phyloP scores from a whole-genome alignment of 2,329 filamentous ascomycete genomes.

The Alternaria solani region DNA sequence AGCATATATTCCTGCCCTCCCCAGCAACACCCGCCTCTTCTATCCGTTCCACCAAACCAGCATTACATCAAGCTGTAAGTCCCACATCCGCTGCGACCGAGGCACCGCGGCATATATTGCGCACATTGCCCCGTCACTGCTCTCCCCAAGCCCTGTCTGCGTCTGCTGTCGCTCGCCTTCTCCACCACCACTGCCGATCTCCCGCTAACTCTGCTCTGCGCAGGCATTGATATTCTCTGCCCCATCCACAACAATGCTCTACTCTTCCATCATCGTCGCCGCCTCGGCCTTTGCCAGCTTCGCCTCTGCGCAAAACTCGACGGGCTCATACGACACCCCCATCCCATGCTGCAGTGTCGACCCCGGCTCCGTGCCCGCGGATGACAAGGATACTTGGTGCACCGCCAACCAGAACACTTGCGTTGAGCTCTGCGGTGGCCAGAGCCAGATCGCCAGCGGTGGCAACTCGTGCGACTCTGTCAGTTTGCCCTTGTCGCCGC shows the following conservation, averaged over 20 bases:
- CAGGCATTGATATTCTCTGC: conserved; percentile 50
- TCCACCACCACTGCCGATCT: conserved; percentile 23
- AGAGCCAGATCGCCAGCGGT: conserved; percentile 50
- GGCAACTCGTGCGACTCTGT: conserved; percentile 66
- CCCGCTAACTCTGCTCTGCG: conserved; percentile 34
- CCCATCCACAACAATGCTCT: conserved; percentile 54
- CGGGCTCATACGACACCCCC: conserved; percentile 28
- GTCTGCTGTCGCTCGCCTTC: conserved; percentile 6
- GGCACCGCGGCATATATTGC: conserved; percentile 7
- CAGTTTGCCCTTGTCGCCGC: no score
- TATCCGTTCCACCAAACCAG: conserved; percentile 19
- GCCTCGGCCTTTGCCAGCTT: conserved; percentile 57
- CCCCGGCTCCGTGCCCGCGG: conserved; percentile 49
- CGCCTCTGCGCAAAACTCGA: conserved; percentile 56
- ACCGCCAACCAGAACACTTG: conserved; percentile 66
- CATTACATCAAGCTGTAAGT: conserved; percentile 30
- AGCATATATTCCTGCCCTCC: conserved; percentile 28
- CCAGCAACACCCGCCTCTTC: conserved; percentile 23
- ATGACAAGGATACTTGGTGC: conserved; percentile 62
- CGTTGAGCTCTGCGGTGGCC: conserved; percentile 64
- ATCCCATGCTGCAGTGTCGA: conserved; percentile 55
- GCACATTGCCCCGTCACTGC: conserved; percentile 17
- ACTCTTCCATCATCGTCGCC: conserved; percentile 57
- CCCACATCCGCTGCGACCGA: neutral
- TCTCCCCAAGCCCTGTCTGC: neutral